Conservation (phyloP, 2,329 filamentous ascomycete genomes). For the Cladosporium cucumerinum region DNA sequence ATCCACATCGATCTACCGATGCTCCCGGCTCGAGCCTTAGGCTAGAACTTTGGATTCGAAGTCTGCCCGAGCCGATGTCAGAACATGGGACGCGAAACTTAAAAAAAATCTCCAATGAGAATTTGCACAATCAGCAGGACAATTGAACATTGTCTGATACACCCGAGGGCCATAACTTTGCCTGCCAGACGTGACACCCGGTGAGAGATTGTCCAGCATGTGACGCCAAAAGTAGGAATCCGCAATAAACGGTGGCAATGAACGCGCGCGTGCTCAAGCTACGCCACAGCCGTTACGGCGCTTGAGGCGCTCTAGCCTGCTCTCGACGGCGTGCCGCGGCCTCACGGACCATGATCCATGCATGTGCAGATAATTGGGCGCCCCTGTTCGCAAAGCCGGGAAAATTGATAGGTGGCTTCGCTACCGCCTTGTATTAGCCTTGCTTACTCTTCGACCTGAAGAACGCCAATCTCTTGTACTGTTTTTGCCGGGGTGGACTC, state of each 20-base stretch:
- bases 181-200: background rate
- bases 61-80: background rate
- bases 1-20: background rate
- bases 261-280: background rate
- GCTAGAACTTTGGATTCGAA: background rate
- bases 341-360: slow-evolving; percentile 14
- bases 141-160: background rate
- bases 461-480: background rate
- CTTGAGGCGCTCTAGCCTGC: slow-evolving; percentile 5
- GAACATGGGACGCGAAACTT: background rate
- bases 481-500: background rate
- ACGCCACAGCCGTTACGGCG: background rate
- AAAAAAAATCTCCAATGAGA: background rate
- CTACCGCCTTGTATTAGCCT: background rate
- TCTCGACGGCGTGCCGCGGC: slow-evolving; percentile 10
- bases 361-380: slow-evolving; percentile 14
- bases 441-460: background rate
- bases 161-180: background rate
- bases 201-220: background rate
- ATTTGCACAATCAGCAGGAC: background rate
- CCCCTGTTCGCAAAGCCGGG: slow-evolving; percentile 6
- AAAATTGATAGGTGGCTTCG: slow-evolving; percentile 10
- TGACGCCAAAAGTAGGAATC: background rate
- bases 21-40: background rate
- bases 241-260: background rate